Evolutionary conservation across 805 yeast species (phyloP).

Genomic region (Kodamaea hsintzibuensis): DNA sequence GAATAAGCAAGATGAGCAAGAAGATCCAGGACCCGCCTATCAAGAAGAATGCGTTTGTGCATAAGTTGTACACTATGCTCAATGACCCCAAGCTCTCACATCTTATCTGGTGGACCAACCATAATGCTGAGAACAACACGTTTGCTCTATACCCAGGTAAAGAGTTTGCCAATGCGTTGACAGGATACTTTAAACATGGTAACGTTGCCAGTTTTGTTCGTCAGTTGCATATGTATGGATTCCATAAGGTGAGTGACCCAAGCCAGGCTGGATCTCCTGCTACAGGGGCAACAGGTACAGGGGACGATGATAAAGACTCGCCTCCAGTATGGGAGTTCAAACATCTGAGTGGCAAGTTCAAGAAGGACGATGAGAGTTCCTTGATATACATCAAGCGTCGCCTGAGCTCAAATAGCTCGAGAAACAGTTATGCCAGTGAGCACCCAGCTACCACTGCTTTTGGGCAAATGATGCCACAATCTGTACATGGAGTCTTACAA

Average conservation of each 20-base stretch:
- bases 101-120: slow-evolving; percentile 45
- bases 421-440: slow-evolving; percentile 14
- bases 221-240: slow-evolving; percentile 95
- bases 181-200: slow-evolving; percentile 88
- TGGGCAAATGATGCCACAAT: not conserved
- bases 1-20: slow-evolving; percentile 22
- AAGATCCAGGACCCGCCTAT: slow-evolving; percentile 19
- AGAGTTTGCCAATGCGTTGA: slow-evolving; percentile 59
- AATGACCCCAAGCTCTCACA: slow-evolving; percentile 34
- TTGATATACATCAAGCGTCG: slow-evolving; percentile 50
- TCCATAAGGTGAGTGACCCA: slow-evolving; percentile 73
- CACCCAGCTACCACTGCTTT: slow-evolving; percentile 4
- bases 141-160: slow-evolving; percentile 66
- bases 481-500: not conserved
- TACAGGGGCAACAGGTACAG: slow-evolving; percentile 6
- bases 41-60: slow-evolving; percentile 62
- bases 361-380: slow-evolving; percentile 46
- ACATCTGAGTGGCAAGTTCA: slow-evolving; percentile 51
- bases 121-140: slow-evolving; percentile 49
- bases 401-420: slow-evolving; percentile 36
- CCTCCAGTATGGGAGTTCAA: slow-evolving; percentile 57
- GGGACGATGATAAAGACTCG: slow-evolving; percentile 18
- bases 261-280: slow-evolving; percentile 11
- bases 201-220: slow-evolving; percentile 92
- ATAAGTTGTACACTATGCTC: slow-evolving; percentile 43